A percentile compares a stretch with the other conserved stretches of the same genome.
phyloP scores from a whole-genome alignment of 371 early-diverging fungal genomes.

The Mortierella sp. region DNA sequence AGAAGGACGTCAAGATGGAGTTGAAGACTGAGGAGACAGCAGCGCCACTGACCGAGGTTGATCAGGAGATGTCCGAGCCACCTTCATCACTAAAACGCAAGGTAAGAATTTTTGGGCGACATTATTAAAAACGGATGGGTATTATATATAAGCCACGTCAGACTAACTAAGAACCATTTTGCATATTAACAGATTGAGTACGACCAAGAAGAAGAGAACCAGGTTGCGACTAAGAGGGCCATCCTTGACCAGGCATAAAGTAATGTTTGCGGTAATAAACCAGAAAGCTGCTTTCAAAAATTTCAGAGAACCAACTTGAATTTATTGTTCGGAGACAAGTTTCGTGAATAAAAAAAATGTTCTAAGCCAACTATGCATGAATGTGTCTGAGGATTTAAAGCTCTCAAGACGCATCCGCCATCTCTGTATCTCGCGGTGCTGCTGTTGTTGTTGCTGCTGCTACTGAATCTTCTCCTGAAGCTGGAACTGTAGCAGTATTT shows the following conservation, averaged over 20 bases:
- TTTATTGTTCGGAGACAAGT: too few species aligned
- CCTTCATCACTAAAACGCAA: constrained; percentile 38
- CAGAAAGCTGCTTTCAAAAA: too few species aligned
- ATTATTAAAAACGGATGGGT: too few species aligned
- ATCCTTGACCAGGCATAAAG: constrained; percentile 29
- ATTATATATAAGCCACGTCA: too few species aligned
- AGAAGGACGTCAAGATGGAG: constrained; percentile 11
- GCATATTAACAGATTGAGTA: constrained; percentile 17
- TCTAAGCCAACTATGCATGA: too few species aligned
- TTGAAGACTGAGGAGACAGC: neutral
- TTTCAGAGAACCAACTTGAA: too few species aligned
- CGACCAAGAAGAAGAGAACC: constrained; percentile 32
- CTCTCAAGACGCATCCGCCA: constrained; percentile 31
- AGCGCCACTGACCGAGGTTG: neutral
- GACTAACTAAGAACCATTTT: too few species aligned
- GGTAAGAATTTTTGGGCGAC: too few species aligned
- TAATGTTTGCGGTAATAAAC: too few species aligned
- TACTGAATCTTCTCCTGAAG: neutral
- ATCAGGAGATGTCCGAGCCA: constrained; percentile 33
- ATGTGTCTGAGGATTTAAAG: too few species aligned
- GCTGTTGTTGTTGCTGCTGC: neutral
- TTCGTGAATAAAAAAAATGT: too few species aligned
- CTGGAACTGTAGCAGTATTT: neutral
- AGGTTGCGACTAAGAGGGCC: constrained; percentile 25
- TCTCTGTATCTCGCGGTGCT: constrained; percentile 26